Conservation (phyloP, 352 stramenopile species). For the Thalassiosira oceanica region DNA sequence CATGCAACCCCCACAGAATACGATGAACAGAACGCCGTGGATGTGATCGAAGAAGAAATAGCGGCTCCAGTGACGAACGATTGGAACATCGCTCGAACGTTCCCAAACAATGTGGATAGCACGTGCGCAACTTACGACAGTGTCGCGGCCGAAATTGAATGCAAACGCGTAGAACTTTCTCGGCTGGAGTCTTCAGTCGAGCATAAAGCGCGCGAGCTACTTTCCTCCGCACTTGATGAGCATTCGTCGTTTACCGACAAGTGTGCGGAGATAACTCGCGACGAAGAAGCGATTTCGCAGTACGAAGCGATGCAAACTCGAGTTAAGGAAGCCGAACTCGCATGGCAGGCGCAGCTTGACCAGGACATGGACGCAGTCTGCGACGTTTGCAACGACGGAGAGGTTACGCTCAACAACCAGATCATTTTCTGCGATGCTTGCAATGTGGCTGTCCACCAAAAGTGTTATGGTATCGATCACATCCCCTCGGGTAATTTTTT, state of each 20-base stretch:
- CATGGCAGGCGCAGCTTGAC: constrained; percentile 61
- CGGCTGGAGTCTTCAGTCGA: constrained; percentile 45
- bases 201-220: constrained; percentile 21
- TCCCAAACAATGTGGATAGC: constrained; percentile 8
- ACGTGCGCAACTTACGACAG: constrained; percentile 42
- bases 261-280: constrained; percentile 16
- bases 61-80: constrained; percentile 9
- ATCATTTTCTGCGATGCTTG: constrained; percentile 83
- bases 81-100: constrained; percentile 35
- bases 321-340: constrained; percentile 59
- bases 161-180: constrained; percentile 51
- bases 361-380: constrained; percentile 82
- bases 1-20: neutral
- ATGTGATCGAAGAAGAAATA: constrained; percentile 12
- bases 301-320: constrained; percentile 48
- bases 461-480: constrained; percentile 78
- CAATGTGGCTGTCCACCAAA: constrained; percentile 79
- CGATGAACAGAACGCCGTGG: constrained; percentile 1
- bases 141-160: constrained; percentile 48
- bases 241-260: constrained; percentile 46
- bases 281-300: constrained; percentile 45
- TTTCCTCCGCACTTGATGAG: constrained; percentile 52
- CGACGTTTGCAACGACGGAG: constrained; percentile 78
- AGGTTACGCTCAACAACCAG: constrained; percentile 80
- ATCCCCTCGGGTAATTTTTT: constrained; percentile 81